phyloP scores from a whole-genome alignment of 768 basidiomycete genomes.

The Phylloporus sp. region DNA sequence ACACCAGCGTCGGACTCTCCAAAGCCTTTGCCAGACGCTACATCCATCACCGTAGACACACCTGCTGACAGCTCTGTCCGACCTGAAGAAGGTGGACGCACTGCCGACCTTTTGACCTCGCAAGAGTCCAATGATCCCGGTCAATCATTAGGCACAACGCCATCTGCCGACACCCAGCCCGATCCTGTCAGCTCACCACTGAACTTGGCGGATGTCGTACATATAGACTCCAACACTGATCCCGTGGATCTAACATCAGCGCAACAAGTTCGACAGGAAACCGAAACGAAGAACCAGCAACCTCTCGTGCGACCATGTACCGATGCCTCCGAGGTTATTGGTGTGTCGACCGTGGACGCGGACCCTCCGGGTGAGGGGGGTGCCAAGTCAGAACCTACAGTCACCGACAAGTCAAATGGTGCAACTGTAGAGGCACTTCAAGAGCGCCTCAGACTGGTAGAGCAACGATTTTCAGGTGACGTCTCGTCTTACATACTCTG shows the following conservation, averaged over 20 bases:
- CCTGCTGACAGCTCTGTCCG: not conserved
- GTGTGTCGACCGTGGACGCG: not conserved
- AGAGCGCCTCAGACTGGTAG: slow-evolving; percentile 63
- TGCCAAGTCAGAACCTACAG: not conserved
- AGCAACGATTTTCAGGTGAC: slow-evolving; percentile 74
- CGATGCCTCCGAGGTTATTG: not conserved
- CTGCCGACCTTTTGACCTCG: not conserved
- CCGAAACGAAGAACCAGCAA: not conserved
- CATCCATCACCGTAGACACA: not conserved
- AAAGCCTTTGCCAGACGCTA: not conserved
- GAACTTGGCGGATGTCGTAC: not conserved
- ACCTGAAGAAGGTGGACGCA: not conserved
- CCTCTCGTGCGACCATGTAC: not conserved
- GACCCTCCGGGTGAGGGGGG: slow-evolving; percentile 1
- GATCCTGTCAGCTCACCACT: not conserved
- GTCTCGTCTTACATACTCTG: not conserved
- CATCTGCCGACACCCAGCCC: not conserved
- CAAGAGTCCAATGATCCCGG: not conserved
- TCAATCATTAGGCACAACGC: not conserved
- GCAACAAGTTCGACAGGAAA: not conserved
- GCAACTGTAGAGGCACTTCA: slow-evolving; percentile 55
- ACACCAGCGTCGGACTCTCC: slow-evolving; percentile 45
- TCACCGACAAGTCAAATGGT: slow-evolving; percentile 3
- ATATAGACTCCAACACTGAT: not conserved
- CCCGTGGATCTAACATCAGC: not conserved